A percentile compares a stretch with the other conserved stretches of the same genome.
These are phyloP conservation scores for Phytophthora nicotianae DNA, from an alignment of 352 stramenopile genomes.

Conservation along the genomic window DNA sequence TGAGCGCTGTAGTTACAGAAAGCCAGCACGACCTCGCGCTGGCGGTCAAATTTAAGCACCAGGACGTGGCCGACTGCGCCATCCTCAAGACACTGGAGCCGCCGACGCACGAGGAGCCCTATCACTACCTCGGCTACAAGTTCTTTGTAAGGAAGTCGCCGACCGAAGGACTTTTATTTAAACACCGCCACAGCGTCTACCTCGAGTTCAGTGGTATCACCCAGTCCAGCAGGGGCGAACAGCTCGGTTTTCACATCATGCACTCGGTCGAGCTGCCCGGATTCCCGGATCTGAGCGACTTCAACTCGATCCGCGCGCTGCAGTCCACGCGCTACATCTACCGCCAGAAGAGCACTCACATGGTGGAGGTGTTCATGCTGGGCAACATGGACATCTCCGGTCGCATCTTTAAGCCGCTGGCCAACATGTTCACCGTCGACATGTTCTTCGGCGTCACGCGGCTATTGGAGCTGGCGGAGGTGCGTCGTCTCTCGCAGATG, in stretches of 20 bases:
- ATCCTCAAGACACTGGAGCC: slow-evolving; percentile 62
- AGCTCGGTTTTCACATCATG: slow-evolving; percentile 70
- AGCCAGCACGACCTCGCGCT: slow-evolving; percentile 62
- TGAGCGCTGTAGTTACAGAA: slow-evolving; percentile 59
- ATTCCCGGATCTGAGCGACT: slow-evolving; percentile 54
- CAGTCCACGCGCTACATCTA: slow-evolving; percentile 64
- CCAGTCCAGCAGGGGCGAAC: slow-evolving; percentile 40
- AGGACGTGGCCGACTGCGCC: slow-evolving; percentile 65
- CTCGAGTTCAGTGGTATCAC: slow-evolving; percentile 63
- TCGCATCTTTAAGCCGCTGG: slow-evolving; percentile 45
- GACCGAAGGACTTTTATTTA: slow-evolving; percentile 46
- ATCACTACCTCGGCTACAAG: slow-evolving; percentile 75
- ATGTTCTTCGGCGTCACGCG: slow-evolving; percentile 51
- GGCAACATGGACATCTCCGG: slow-evolving; percentile 56
- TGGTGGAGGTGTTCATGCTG: slow-evolving; percentile 71
- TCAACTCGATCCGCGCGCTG: slow-evolving; percentile 60
- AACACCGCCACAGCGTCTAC: slow-evolving; percentile 65
- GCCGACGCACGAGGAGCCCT: slow-evolving; percentile 46
- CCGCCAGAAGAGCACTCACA: slow-evolving; percentile 52
- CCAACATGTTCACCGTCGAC: slow-evolving; percentile 47
- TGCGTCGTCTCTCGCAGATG: slow-evolving; percentile 62
- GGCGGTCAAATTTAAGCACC: slow-evolving; percentile 59
- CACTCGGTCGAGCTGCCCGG: slow-evolving; percentile 65
- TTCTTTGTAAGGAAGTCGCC: slow-evolving; percentile 62
- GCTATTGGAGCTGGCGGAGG: slow-evolving; percentile 56